Evolutionary conservation across 2,329 filamentous ascomycete genomes (phyloP).

Genomic region (Bipolaris cookei): DNA sequence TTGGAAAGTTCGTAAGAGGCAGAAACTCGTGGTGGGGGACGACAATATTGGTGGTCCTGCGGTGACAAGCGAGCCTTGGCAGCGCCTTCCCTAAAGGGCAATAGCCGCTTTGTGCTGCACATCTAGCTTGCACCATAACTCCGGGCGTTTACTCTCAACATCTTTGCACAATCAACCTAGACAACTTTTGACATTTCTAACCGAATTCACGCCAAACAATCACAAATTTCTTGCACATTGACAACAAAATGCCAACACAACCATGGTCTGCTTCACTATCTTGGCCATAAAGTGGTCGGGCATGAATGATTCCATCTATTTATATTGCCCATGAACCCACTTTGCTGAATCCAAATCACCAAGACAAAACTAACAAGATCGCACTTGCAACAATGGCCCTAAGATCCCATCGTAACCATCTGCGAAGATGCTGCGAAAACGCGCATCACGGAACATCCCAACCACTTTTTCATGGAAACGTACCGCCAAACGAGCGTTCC

Average conservation of each 20-base stretch:
- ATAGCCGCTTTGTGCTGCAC: slow-evolving; percentile 2
- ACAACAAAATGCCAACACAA: slow-evolving; percentile 7
- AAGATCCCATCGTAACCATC: not conserved
- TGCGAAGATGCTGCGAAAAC: slow-evolving; percentile 1
- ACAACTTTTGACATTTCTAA: not conserved
- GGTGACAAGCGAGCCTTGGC: slow-evolving; percentile 32
- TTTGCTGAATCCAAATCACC: not conserved
- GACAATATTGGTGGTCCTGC: slow-evolving; percentile 14
- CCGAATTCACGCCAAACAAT: not conserved
- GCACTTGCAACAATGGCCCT: not conserved
- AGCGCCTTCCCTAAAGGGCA: slow-evolving; percentile 11
- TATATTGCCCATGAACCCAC: not conserved
- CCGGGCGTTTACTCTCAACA: not conserved
- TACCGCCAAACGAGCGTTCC: not conserved
- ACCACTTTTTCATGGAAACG: not conserved
- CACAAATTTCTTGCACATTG: not conserved
- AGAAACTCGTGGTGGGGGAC: slow-evolving; percentile 16
- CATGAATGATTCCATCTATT: not conserved
- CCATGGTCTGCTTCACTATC: slow-evolving; percentile 1
- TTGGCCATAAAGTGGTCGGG: not conserved
- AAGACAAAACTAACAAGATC: not conserved
- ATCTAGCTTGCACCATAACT: not conserved
- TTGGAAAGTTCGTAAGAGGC: slow-evolving; percentile 34
- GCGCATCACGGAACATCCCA: not conserved
- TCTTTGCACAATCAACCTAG: not conserved